These are phyloP conservation scores for Pleurotus platypus DNA, from an alignment of 768 basidiomycete genomes.

Conservation along the genomic window DNA sequence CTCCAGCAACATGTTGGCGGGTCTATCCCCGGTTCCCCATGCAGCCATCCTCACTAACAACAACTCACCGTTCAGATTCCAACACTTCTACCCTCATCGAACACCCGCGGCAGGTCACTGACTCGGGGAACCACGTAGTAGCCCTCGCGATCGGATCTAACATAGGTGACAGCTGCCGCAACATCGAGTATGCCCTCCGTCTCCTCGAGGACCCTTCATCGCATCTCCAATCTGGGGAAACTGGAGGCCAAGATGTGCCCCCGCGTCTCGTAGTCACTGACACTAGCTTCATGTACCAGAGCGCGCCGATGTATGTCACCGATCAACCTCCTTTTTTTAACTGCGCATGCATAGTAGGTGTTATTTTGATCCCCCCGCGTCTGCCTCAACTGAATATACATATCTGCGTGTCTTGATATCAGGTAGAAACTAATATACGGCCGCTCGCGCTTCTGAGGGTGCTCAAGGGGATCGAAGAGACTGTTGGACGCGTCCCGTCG, in stretches of 20 bases:
- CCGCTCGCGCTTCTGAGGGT: conserved; percentile 56
- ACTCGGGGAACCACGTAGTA: conserved; percentile 24
- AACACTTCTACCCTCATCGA: not conserved
- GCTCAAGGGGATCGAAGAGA: conserved; percentile 69
- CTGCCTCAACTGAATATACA: not conserved
- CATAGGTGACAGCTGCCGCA: conserved; percentile 79
- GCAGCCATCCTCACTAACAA: not conserved
- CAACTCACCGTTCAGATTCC: not conserved
- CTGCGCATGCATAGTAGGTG: conserved; percentile 82
- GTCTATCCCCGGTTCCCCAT: not conserved
- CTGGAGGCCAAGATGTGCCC: conserved; percentile 8
- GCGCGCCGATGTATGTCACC: conserved; percentile 91
- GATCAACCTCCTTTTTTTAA: conserved; percentile 90
- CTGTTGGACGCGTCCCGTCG: conserved; percentile 76
- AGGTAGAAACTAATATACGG: conserved; percentile 75
- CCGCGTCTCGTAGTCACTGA: conserved; percentile 46
- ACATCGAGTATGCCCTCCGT: conserved; percentile 77
- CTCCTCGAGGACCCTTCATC: conserved; percentile 53
- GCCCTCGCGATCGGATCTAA: conserved; percentile 89
- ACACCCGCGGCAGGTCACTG: not conserved
- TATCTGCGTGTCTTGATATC: not conserved
- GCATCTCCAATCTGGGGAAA: conserved; percentile 11
- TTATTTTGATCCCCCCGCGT: not conserved
- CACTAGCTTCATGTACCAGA: conserved; percentile 92
- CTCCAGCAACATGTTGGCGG: too few species aligned